Base-by-base conservation (phyloP, 2,329 filamentous ascomycete genomes). In the Alternaria incomplexa region DNA sequence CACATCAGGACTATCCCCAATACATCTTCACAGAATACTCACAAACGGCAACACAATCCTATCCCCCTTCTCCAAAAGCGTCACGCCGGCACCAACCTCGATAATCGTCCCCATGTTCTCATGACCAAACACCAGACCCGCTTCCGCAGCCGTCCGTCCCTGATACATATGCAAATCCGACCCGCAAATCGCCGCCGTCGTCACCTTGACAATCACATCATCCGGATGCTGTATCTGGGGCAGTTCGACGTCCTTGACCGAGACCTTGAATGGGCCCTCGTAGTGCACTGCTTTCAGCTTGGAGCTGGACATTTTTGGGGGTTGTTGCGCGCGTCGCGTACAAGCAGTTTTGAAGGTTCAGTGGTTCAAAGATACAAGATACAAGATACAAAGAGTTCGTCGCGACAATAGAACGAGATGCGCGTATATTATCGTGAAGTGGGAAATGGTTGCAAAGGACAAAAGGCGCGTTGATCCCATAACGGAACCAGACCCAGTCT, bases 201-300 rank as follows among this genome's bases (percentile, higher is more conserved):
- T 90, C 36, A 90, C 86, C 70, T 89, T 90, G 75, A 90, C 85
- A 62, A 90, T 87, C 32, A 85, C 83, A 80, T 90, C 88, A 77
- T 90, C 87, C 3, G 88, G 87, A 77, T 90, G 88, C 72, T 89
- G 80, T 22, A 91, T 81, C 71, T 83, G 85, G 1, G 89, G 89
- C 48, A 83, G 73, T 25, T 85, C 83, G 8, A 89, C 84, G 23
- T 90, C 85, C 69, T 88, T 85, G 53, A 91, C 85, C n/a, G 85
- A 85, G 63, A 90, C 88, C 75, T 86, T 85, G 79, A 85, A 87
- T 0, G 88, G 85, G 1, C 87, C 87, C 47, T 87, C 84, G 69
- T 90, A 90, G 71, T 88, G 87, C 58, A 90, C 82, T 11, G 87
- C 88, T 77, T 88, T 88, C 88, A 89, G 89, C 25, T 80, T 83